Conservation (phyloP, 75 land plant genomes). For the Selaginella moellendorffii region DNA sequence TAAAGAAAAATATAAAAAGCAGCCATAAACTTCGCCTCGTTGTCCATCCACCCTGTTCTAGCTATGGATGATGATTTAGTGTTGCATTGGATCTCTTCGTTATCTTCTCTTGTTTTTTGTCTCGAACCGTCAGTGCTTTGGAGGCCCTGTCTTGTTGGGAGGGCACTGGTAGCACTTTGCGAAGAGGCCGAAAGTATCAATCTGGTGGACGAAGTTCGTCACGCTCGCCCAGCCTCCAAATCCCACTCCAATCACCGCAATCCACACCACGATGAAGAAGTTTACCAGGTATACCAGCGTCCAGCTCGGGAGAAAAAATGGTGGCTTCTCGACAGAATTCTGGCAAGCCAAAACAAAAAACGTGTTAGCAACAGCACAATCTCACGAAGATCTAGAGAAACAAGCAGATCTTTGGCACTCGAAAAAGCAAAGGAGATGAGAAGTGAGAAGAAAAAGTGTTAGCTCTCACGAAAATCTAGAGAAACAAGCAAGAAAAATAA, state of each 20-base stretch:
- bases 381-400: not conserved
- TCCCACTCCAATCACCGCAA: constrained; percentile 62
- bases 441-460: too few species aligned
- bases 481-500: too few species aligned
- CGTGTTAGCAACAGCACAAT: not conserved
- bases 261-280: constrained; percentile 67
- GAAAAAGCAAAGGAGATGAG: too few species aligned
- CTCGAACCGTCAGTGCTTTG: not conserved
- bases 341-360: constrained; percentile 11
- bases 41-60: too few species aligned
- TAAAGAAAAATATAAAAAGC: too few species aligned
- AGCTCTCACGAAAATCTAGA: too few species aligned
- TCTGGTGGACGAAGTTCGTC: constrained; percentile 67
- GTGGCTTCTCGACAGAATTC: constrained; percentile 90
- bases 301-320: constrained; percentile 88
- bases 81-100: too few species aligned
- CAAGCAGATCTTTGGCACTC: not conserved
- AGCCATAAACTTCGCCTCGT: too few species aligned
- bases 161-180: constrained; percentile 95
- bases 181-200: constrained; percentile 76
- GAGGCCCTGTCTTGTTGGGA: constrained; percentile 9
- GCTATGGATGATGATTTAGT: too few species aligned
- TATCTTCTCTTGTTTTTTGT: too few species aligned
- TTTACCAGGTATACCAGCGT: constrained; percentile 56
- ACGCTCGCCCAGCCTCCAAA: constrained; percentile 97